Base-by-base conservation (phyloP, 805 yeast species). In the Kodamaea fukazawae region DNA sequence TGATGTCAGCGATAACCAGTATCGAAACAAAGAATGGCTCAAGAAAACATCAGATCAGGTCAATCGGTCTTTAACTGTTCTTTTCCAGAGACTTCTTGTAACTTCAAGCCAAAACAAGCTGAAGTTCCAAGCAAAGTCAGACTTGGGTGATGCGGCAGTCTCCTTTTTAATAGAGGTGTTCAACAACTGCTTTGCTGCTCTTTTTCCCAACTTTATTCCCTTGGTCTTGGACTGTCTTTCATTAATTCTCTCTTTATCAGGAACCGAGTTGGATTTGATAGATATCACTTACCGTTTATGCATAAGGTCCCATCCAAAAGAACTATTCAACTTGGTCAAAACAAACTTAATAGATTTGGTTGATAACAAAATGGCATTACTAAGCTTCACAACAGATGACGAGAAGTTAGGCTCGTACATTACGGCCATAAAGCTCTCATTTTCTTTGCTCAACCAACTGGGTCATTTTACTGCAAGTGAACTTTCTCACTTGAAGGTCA, bases 21-120 rank as follows among this genome's bases (percentile, higher is more conserved):
- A 48, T 29, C 41, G 65, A 33, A 50, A 55, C 3, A 38, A 42
- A 12, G 47, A 61, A n/a, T 69, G 74, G 74, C 46, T 68, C 7
- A 44, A 41, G 12, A 70, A 71, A 1, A 63, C 70, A 2, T 54
- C 71, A 1, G 60, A 58, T 34, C 69, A 67, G 46, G 54, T 68
- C 33, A 65, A 67, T 36, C 34, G 65, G 2, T 54, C 70, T 0
- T 47, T 69, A 36, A 47, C 55, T 13, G 47, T 58, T 1, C 53
- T 67, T 13, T 63, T 67, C 51, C 63, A 58, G 36, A 45, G 52
- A 20, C 32, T 67, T 3, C 41, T 66, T 7, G 41, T 57, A n/a
- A 37, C 34, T 4, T 47, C 56, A 1, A 45, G 46, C 11, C 44
- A 44, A 20, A 44, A 52, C 42, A 38, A 36, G 35, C 35, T 41